Evolutionary conservation across 768 basidiomycete genomes (phyloP), one percentile per base, ranked within the genome.

Genomic region (Podaxis mareebaensis): DNA sequence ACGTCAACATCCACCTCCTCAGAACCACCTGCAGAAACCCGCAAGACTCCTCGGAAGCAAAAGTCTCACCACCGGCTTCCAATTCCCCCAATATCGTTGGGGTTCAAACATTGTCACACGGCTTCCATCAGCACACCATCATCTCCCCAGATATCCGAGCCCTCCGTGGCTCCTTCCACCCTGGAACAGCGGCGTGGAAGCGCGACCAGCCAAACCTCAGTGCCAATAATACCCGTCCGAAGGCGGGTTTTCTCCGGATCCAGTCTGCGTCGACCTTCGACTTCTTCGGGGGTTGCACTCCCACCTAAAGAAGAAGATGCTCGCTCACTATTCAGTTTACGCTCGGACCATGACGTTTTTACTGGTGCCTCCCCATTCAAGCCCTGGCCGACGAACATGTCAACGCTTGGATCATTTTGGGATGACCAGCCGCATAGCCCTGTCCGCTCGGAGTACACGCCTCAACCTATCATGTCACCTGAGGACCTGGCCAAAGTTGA

Each of bases 241-340:
- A 86, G 82, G 68, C 83, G 89, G n/a, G 72, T 91, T 12, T 90
- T 90, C 67, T 90, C 89, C 17, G 79, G 81, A 40, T 81, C 85
- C 6, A 85, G 81, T 67, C 65, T 74, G 49, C 77, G 82, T 62
- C 77, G 84, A 63, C 83, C 84, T 20, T 85, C 86, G 3, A 83
- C 82, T 15, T 81, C 84, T 11, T 77, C 79, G 38, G 68, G 74
- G 24, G 72, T 74, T 12, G 65, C 74, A 11, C 72, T 73, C 12
- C 64, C 74, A 15, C 51, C 52, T 7, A 51, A 36, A 12, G 83
- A 86, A 54, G 86, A 89, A 55, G 87, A 89, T 71, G 69, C 69
- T 24, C 81, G 78, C 20, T 88, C 87, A 3, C 66, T 85, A 12
- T 81, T 84, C 70, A 88, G 85, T 67, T 65, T 83, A 38, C 78